Base-by-base conservation (phyloP, 2,329 filamentous ascomycete species). In the Plectosphaerella plurivora region DNA sequence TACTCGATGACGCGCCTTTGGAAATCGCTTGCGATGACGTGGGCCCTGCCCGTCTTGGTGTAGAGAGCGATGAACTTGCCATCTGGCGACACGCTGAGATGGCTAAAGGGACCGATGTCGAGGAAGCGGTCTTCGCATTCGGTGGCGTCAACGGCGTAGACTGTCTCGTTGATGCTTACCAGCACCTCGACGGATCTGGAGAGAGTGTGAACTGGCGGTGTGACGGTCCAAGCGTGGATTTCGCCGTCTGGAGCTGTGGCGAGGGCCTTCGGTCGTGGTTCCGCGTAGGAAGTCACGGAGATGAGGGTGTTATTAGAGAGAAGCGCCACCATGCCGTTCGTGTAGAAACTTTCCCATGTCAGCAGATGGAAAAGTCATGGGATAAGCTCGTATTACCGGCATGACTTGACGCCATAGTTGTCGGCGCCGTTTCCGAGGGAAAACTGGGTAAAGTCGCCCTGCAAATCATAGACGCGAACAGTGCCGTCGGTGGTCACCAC, bases 11-110 rank as follows among this genome's bases (percentile, higher is more conserved):
- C 77, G 53, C 92, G 87, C 63, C 88, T 91, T 66, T 96, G 91
- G 67, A 97, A 97, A 68, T 99, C 93, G 63, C 91, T 93, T 47
- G 90, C 94, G 49, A 97, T 91, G 25, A 99, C 89, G 79, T 94
- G 96, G 18, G 94, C 84, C 60, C 86, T 92, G 53, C 91, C 91
- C 55, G 90, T 86, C 28, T 85, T 79, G 0, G 91, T 93, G 65
- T 96, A 97, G 33, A 99, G 79, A 0, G 91, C 91, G 4, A 92
- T 87, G 61, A 89, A 95, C 58, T 87, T 88, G 20, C 92, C 94
- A 62, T 96, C 93, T 0, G 94, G 93, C 1, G 93, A 97, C 14
- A 97, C 89, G 60, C 84, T 87, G 51, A 97, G 88, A 67, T 97
- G 91, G 41, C 86, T 86, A 65, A 99, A 97, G 0, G 94, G 93